Percentiles rank a stretch among this genome's conserved stretches.
Evolutionary conservation across 192 early-diverging fungal genomes (phyloP).

Genomic region (Endogone sp.): DNA sequence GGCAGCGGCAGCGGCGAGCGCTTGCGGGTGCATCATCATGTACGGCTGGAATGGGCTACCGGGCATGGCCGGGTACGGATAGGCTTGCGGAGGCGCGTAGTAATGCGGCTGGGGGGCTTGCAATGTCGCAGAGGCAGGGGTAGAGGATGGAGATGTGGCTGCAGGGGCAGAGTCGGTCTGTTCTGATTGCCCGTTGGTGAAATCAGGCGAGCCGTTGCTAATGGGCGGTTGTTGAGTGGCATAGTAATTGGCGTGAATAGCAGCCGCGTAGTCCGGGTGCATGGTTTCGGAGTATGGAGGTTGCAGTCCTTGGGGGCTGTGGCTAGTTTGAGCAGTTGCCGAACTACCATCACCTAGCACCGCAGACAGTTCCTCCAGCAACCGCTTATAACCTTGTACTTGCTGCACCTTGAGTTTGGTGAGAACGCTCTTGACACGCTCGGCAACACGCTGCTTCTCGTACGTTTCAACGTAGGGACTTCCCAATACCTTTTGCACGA

Average conservation of each 20-base stretch:
- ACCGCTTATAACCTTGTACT: constrained; percentile 72
- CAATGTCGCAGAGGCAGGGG: background rate
- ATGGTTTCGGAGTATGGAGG: constrained; percentile 7
- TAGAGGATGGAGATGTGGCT: background rate
- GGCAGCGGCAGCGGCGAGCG: constrained; percentile 9
- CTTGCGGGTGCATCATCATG: background rate
- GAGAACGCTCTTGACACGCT: constrained; percentile 59
- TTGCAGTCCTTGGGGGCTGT: constrained; percentile 8
- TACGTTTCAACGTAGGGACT: constrained; percentile 71
- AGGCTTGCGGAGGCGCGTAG: background rate
- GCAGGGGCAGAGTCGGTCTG: background rate
- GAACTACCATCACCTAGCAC: constrained; percentile 22
- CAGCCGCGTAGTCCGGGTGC: constrained; percentile 26
- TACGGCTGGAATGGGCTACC: background rate
- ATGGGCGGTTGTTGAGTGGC: constrained; percentile 11
- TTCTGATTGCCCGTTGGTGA: constrained; percentile 1
- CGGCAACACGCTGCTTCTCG: constrained; percentile 75
- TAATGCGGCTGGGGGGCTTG: background rate
- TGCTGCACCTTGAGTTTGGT: constrained; percentile 58
- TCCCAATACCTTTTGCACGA: constrained; percentile 87
- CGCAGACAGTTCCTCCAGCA: constrained; percentile 73
- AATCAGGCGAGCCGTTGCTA: background rate
- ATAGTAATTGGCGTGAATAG: constrained; percentile 17
- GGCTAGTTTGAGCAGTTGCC: constrained; percentile 4
- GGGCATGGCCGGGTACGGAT: background rate